These are phyloP conservation scores for Nemania abortiva DNA, from an alignment of 2,329 filamentous ascomycete genomes.

Conservation along the genomic window DNA sequence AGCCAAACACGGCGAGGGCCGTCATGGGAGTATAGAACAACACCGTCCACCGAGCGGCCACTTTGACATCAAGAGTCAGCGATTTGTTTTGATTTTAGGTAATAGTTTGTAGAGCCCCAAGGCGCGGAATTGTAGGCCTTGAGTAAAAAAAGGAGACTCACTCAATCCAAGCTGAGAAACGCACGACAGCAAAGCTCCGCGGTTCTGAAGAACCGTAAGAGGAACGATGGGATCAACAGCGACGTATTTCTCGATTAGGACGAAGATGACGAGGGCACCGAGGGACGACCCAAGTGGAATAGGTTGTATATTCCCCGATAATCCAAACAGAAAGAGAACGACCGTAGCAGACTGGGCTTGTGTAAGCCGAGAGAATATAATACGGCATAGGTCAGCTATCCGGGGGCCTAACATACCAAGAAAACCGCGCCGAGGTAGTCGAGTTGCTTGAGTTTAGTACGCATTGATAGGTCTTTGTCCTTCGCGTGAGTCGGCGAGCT, in stretches of 20 bases:
- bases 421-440: conserved; percentile 80
- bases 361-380: neutral
- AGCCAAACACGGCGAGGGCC: conserved; percentile 79
- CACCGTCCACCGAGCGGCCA: conserved; percentile 84
- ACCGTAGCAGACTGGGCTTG: conserved; percentile 68
- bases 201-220: conserved; percentile 74
- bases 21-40: conserved; percentile 86
- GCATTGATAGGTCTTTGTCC: conserved; percentile 54
- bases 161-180: conserved; percentile 78
- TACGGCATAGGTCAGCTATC: neutral
- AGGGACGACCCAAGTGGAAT: conserved; percentile 72
- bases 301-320: conserved; percentile 72
- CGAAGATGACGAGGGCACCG: conserved; percentile 63
- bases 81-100: neutral
- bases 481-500: conserved; percentile 53
- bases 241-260: conserved; percentile 72
- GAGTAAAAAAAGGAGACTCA: conserved; percentile 13
- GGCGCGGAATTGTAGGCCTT: neutral
- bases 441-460: conserved; percentile 71
- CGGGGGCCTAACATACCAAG: conserved; percentile 61
- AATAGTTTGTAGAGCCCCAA: neutral
- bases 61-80: conserved; percentile 22
- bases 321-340: conserved; percentile 77
- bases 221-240: conserved; percentile 81
- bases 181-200: conserved; percentile 79